Percentiles rank a stretch among this genome's conserved stretches.
These are phyloP conservation scores for Sporothrix inflata DNA, from an alignment of 2,329 filamentous ascomycete species.

Conservation along the genomic window DNA sequence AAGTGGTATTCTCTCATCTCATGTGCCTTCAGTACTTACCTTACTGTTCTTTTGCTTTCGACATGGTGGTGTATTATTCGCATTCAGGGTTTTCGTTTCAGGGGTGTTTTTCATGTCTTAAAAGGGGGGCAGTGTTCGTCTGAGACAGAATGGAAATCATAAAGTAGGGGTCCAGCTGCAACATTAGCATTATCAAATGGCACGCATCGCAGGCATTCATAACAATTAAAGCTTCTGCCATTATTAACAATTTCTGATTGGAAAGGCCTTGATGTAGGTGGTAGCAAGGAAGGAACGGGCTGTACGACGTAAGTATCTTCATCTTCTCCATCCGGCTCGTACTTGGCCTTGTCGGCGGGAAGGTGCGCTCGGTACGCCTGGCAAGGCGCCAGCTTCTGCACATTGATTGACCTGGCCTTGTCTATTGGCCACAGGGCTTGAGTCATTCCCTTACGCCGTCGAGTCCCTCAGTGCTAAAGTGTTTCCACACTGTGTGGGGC, in stretches of 20 bases:
- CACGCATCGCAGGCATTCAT: background rate
- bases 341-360: background rate
- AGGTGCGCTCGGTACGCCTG: background rate
- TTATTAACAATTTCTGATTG: background rate
- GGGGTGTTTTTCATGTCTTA: slow-evolving; percentile 15
- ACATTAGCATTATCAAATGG: background rate
- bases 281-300: background rate
- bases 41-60: background rate
- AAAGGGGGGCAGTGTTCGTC: slow-evolving; percentile 9
- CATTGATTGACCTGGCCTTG: background rate
- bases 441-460: slow-evolving; percentile 15
- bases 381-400: slow-evolving; percentile 7
- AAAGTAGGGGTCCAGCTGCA: slow-evolving; percentile 14
- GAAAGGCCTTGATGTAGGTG: too few species aligned
- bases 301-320: too few species aligned
- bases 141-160: slow-evolving; percentile 11
- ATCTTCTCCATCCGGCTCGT: too few species aligned
- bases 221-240: background rate
- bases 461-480: background rate
- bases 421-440: slow-evolving; percentile 1
- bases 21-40: background rate
- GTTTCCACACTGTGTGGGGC: slow-evolving; percentile 21
- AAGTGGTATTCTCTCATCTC: background rate
- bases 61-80: background rate
- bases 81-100: background rate